Conservation (phyloP, 2,329 filamentous ascomycete species). For the Apiospora phragmitis region DNA sequence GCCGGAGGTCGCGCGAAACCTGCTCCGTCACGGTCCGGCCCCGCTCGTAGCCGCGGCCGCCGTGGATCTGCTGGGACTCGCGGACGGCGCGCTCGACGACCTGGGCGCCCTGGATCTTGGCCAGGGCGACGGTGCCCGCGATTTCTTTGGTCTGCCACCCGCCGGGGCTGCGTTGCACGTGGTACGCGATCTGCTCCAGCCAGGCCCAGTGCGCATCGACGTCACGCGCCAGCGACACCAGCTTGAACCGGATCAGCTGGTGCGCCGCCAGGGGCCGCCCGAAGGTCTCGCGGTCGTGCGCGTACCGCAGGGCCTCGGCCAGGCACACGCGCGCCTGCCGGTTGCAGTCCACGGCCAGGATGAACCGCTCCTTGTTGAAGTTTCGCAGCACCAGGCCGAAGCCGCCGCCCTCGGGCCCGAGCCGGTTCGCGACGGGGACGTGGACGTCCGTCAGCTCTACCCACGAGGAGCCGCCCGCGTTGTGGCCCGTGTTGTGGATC, state of each 20-base stretch:
- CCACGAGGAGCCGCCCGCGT: constrained; percentile 93
- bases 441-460: constrained; percentile 99
- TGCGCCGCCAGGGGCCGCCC: constrained; percentile 96
- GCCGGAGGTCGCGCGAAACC: constrained; percentile 90
- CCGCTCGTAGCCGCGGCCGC: constrained; percentile 86
- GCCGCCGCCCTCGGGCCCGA: constrained; percentile 96
- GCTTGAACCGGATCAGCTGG: constrained; percentile 94
- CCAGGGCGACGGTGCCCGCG: constrained; percentile 89
- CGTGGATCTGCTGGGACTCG: constrained; percentile 97
- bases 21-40: constrained; percentile 94
- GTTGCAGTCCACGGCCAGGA: constrained; percentile 95
- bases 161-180: constrained; percentile 65
- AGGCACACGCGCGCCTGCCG: constrained; percentile 96
- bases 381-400: constrained; percentile 99
- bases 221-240: constrained; percentile 96
- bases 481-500: constrained; percentile 99
- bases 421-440: constrained; percentile 96
- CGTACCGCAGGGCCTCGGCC: constrained; percentile 94
- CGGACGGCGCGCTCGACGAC: constrained; percentile 98
- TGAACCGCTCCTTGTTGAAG: constrained; percentile 99
- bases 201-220: constrained; percentile 97
- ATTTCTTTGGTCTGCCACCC: constrained; percentile 96
- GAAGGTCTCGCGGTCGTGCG: constrained; percentile 94
- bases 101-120: constrained; percentile 91
- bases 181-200: constrained; percentile 93